These are phyloP conservation scores for Haematococcus sp. DNA, from an alignment of 139 green algal genomes.

Conservation along the genomic window DNA sequence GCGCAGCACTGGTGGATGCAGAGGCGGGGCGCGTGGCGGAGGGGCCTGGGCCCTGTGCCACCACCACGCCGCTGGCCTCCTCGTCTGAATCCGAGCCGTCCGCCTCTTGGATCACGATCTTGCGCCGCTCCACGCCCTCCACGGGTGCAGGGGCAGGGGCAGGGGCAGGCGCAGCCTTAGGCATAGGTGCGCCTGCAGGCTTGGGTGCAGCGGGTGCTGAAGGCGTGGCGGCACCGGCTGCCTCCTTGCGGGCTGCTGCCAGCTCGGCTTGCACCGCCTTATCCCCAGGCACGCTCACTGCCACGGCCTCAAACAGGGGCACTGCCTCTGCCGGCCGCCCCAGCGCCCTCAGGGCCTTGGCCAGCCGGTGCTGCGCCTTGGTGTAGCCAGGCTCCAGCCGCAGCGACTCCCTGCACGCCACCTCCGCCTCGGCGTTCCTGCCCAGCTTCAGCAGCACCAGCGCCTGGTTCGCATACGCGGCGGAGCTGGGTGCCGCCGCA, in stretches of 20 bases:
- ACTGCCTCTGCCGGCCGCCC: conserved; percentile 4
- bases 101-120: conserved; percentile 1
- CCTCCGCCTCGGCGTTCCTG: conserved; percentile 19
- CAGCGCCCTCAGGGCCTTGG: conserved; percentile 5
- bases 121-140: not conserved
- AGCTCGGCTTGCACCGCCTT: not conserved
- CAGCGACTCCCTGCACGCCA: conserved; percentile 22
- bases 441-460: conserved; percentile 26
- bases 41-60: no score
- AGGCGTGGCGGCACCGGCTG: not conserved
- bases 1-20: no score
- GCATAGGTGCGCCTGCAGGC: not conserved
- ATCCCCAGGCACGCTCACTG: not conserved
- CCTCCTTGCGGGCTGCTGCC: not conserved
- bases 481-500: conserved; percentile 7
- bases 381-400: conserved; percentile 20
- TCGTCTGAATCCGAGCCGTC: not conserved
- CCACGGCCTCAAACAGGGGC: not conserved
- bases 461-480: conserved; percentile 32
- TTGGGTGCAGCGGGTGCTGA: not conserved
- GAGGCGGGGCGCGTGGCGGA: no score
- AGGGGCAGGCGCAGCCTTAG: not conserved
- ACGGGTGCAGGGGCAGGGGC: not conserved
- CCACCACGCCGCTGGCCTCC: not conserved
- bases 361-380: conserved; percentile 28